phyloP scores from a whole-genome alignment of 2,329 filamentous ascomycete species.

The Meredithiella fracta region DNA sequence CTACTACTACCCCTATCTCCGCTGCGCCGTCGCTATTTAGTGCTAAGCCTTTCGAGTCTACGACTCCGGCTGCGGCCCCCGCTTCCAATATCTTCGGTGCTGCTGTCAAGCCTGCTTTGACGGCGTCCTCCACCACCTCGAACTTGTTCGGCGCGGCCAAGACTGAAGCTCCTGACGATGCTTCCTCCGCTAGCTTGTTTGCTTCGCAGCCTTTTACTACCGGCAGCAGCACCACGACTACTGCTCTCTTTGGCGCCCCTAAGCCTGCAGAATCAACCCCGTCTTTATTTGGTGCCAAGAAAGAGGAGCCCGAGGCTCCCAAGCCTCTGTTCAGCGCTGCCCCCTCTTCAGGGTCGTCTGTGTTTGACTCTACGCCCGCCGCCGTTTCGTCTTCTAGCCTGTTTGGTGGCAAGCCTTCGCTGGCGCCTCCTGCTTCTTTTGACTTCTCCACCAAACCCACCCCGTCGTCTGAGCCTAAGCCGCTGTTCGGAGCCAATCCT shows the following conservation, averaged over 20 bases:
- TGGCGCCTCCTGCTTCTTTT: conserved; percentile 10
- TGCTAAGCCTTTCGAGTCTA: conserved; percentile 18
- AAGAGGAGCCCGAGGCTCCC: conserved; percentile 3
- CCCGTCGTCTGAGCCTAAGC: conserved; percentile 18
- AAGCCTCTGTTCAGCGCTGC: conserved; percentile 17
- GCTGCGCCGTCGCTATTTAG: conserved; percentile 9
- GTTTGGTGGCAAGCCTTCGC: conserved; percentile 19
- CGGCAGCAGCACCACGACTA: conserved; percentile 13
- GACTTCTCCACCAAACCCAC: conserved; percentile 3
- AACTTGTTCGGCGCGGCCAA: conserved; percentile 16
- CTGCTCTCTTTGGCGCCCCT: conserved; percentile 18
- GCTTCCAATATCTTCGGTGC: conserved; percentile 25
- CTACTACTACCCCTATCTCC: conserved; percentile 3
- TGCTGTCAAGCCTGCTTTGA: conserved; percentile 1
- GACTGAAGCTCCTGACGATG: conserved; percentile 18
- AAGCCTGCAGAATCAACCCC: conserved; percentile 17
- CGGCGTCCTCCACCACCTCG: conserved; percentile 4
- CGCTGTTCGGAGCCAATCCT: conserved; percentile 23
- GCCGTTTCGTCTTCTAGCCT: conserved; percentile 16
- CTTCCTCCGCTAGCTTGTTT: conserved; percentile 23
- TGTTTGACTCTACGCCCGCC: conserved; percentile 13
- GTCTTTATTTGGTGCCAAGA: conserved; percentile 16
- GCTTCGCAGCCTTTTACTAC: conserved; percentile 23
- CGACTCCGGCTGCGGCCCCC: conserved; percentile 17
- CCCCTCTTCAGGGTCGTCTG: conserved; percentile 6